Base-by-base conservation (phyloP, 176 grass and related monocot genomes). In the Saccharum officinarum region DNA sequence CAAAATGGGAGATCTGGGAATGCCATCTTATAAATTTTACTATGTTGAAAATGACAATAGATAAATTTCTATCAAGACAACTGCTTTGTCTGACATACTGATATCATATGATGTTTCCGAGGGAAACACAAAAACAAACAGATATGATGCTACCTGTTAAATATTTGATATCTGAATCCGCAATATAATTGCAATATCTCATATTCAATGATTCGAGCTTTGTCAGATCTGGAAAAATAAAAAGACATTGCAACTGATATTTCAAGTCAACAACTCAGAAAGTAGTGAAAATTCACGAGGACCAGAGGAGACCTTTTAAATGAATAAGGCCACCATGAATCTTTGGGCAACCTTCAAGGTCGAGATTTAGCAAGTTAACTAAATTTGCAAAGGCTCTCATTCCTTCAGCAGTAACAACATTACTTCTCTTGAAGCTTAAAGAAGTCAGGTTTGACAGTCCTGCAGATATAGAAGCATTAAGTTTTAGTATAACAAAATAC, bases 121-220 rank as follows among this genome's bases (percentile, higher is more conserved):
- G 17, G 5, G n/a, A 46, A 83, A 38, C 41, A 67, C 44, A 67
- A 3, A 84, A 57, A 72, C 4, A 85, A 78, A 62, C 10, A 65
- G 46, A 76, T 28, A 39, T 65, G 41, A 8, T 66, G 17, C 33
- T 78, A 98, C 97, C 97, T 94, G 90, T 94, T 82, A 98, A 88
- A 82, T 81, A 76, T 62, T 88, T 87, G 69, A 98, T 90, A 77
- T 99, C 93, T 80, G 86, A 85, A 94, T 98, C 91, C 2, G 62
- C 83, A 71, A 98, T 77, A 76, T 70, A 71, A 84, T 92, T 95
- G 87, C 97, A 94, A 41, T 95, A 94, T 85, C 75, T 86, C 84
- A 98, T 83, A 90, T 95, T 98, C n/a, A 98, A 84, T 55, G 90
- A 94, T 66, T 92, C 93, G 55, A 98, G 83, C 67, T 89, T 95